Base-by-base conservation (phyloP, 2,329 filamentous ascomycete species). In the Alternaria arborescens region DNA sequence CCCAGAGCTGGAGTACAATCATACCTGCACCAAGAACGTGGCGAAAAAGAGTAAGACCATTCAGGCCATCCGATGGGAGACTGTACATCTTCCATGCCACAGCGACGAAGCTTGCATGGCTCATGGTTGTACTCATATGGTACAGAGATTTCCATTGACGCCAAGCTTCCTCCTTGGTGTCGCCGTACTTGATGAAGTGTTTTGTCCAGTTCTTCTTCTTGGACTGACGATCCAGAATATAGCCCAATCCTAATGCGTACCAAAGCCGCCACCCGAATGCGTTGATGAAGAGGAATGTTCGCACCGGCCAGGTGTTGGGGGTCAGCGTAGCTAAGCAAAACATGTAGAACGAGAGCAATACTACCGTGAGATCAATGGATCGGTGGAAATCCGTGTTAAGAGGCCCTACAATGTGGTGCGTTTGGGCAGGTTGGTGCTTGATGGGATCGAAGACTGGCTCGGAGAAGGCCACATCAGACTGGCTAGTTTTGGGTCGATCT, bases 31-130 rank as follows among this genome's bases (percentile, higher is more conserved):
- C 95, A 34, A 98, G 76, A 26, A 97, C 91, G 74, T 98, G 95
- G 75, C 93, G 91, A 60, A 99, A 85, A 22, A 96, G 84, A 5
- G 91, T 91, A 68, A 94, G 87, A n/a, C 93, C 93, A 67, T 94
- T 92, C 54, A 85, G 88, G 93, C 94, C 97, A 76, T 97, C 91
- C 8, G 86, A 83, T 2, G 95, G 95, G n/a, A 92, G 82, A 8
- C 87, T 86, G 78, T 99, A 99, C 89, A 97, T 92, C 82, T 98
- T 99, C 92, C 93, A 98, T 67, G 92, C 93, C 2, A 94, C 93
- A 18, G 93, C 92, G 61, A 94, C 85, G 78, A 97, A 97, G 59
- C 92, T 94, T 20, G 90, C 86, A 72, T 97, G 94, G 79, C 91
- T 94, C 87, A 97, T 89, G 58, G 89, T 88, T 86, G 94, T 94